Conservation (phyloP, 1,284 basidiomycete species). For the Rhodotorula glutinis region DNA sequence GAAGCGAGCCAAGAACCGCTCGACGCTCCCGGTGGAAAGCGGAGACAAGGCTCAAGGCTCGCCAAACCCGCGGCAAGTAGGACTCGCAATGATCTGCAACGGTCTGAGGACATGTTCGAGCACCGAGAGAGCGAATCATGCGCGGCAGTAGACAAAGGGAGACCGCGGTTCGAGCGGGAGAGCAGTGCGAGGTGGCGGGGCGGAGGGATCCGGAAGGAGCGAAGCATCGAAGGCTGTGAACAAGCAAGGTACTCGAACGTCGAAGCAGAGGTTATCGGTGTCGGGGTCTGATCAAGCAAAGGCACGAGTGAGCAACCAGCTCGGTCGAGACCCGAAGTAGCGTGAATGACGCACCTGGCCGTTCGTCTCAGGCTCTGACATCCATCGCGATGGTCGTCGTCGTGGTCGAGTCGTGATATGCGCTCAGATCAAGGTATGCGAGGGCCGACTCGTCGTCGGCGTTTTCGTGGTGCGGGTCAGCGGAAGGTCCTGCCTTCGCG, state of each 20-base stretch:
- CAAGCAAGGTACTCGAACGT: not conserved
- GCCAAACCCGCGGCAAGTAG: too few relatives aligned
- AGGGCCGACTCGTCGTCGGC: slow-evolving; percentile 14
- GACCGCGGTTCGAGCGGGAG: not conserved
- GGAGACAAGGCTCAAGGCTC: slow-evolving; percentile 20
- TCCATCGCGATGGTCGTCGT: too few relatives aligned
- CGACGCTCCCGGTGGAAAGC: slow-evolving; percentile 9
- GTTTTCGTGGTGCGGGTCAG: not conserved
- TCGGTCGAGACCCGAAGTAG: not conserved
- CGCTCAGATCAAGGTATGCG: slow-evolving; percentile 15
- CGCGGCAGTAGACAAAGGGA: not conserved
- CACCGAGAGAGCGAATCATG: not conserved
- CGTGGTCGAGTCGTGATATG: slow-evolving; percentile 11
- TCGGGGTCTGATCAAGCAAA: slow-evolving; percentile 3
- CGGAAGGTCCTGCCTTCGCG: not conserved
- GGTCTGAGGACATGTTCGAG: not conserved
- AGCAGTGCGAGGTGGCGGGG: not conserved
- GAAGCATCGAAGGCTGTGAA: not conserved
- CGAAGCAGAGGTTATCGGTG: slow-evolving; percentile 4
- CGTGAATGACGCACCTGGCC: not conserved
- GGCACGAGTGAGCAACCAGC: not conserved
- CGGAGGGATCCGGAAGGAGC: not conserved
- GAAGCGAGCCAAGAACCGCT: slow-evolving; percentile 5
- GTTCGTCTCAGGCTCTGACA: not conserved
- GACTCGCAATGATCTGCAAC: not conserved